Percentiles rank a stretch among this genome's conserved stretches.
phyloP scores from a whole-genome alignment of 306 rosid species.

The Dalbergia cultrata region DNA sequence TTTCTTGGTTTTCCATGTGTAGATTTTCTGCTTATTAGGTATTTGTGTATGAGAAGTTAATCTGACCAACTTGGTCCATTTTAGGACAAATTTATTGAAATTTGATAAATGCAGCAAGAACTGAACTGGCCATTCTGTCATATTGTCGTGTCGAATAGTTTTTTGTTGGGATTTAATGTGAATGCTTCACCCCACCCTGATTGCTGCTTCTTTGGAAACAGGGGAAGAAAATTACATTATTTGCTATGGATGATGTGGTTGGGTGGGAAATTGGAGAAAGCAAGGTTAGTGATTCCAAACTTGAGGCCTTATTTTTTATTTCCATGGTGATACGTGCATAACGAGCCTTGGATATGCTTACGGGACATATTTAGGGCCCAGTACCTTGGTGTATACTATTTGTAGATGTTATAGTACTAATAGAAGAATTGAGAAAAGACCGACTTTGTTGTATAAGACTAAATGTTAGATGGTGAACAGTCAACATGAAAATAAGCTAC shows the following conservation, averaged over 20 bases:
- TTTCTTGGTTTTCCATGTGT: background rate
- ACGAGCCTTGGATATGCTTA: too few species aligned
- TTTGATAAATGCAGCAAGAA: background rate
- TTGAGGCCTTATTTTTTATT: too few species aligned
- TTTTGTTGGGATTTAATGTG: background rate
- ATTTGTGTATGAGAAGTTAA: background rate
- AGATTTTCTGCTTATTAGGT: background rate
- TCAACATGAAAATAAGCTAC: too few species aligned
- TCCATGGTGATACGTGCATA: too few species aligned
- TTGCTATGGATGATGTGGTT: constrained; percentile 54
- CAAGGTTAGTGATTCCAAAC: constrained; percentile 53
- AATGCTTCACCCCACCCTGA: background rate
- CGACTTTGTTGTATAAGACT: too few species aligned
- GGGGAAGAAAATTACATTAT: constrained; percentile 78
- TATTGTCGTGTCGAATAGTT: background rate
- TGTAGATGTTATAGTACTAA: too few species aligned
- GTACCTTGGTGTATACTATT: too few species aligned
- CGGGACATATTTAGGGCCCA: too few species aligned
- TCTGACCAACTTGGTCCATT: background rate
- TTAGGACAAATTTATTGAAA: background rate
- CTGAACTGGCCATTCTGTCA: background rate
- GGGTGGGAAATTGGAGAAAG: constrained; percentile 27
- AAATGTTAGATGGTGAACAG: too few species aligned
- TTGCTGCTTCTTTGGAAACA: constrained; percentile 47
- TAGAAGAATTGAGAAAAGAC: too few species aligned